phyloP scores from a whole-genome alignment of 495 filamentous ascomycete species.

The Hypoxylon cercidicola region DNA sequence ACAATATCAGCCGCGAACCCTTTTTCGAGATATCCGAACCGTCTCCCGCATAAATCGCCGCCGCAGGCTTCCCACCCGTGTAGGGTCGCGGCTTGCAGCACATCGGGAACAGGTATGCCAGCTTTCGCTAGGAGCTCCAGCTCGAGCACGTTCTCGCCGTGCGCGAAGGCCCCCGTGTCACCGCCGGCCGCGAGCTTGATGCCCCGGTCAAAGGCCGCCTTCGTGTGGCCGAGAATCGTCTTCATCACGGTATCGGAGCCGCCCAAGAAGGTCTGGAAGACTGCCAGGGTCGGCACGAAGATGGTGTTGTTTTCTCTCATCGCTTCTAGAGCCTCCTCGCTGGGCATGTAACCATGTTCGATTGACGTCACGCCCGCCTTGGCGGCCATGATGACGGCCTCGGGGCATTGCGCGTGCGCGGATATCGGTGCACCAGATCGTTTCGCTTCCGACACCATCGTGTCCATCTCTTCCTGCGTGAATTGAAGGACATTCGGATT shows the following conservation, averaged over 20 bases:
- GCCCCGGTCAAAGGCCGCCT: conserved; percentile 51
- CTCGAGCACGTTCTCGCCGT: conserved; percentile 62
- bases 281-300: conserved; percentile 62
- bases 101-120: conserved; percentile 60
- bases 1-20: conserved; percentile 62
- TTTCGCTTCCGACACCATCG: conserved; percentile 59
- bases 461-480: conserved; percentile 61
- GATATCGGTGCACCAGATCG: conserved; percentile 54
- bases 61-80: conserved; percentile 65
- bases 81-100: conserved; percentile 56
- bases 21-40: conserved; percentile 60
- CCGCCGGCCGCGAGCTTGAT: conserved; percentile 60
- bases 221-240: conserved; percentile 45
- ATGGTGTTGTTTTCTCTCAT: conserved; percentile 55
- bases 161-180: conserved; percentile 62
- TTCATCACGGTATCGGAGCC: conserved; percentile 19
- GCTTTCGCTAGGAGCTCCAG: conserved; percentile 61
- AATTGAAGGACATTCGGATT: conserved; percentile 58
- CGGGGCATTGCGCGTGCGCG: conserved; percentile 56
- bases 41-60: conserved; percentile 56
- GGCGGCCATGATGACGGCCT: conserved; percentile 57
- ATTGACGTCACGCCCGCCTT: conserved; percentile 62
- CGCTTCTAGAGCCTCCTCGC: conserved; percentile 47
- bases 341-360: conserved; percentile 60
- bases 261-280: conserved; percentile 43